Evolutionary conservation across 1,139 yeast genomes (phyloP).

Genomic region (Blastobotrys ciferrii): DNA sequence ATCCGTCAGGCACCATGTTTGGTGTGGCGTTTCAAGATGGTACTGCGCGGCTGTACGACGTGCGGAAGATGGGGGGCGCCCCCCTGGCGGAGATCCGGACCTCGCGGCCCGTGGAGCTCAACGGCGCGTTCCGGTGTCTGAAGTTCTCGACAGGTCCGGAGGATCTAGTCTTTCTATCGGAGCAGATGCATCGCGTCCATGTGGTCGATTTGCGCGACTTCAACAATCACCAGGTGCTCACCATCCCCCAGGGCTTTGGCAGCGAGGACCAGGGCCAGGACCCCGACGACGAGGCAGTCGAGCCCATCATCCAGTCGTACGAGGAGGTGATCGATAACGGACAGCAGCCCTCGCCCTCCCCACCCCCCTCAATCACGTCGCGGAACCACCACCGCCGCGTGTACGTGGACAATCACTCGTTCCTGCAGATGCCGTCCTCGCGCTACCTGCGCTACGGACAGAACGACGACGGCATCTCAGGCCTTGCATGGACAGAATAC

Average conservation of each 20-base stretch:
- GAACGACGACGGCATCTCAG: conserved; percentile 35
- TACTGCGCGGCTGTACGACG: conserved; percentile 68
- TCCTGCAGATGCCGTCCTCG: conserved; percentile 11
- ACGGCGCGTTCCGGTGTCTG: conserved; percentile 64
- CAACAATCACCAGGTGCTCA: conserved; percentile 71
- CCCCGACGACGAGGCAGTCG: conserved; percentile 6
- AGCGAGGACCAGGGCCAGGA: conserved; percentile 1
- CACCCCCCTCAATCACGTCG: conserved; percentile 6
- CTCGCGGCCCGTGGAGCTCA: conserved; percentile 33
- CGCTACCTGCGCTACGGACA: conserved; percentile 17
- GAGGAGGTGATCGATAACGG: conserved; percentile 21
- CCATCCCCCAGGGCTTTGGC: conserved; percentile 42
- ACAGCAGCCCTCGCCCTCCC: conserved; percentile 9
- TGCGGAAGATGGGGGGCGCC: conserved; percentile 50
- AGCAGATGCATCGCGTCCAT: conserved; percentile 85
- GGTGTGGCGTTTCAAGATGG: conserved; percentile 89
- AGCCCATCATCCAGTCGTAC: conserved; percentile 21
- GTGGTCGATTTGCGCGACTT: conserved; percentile 72
- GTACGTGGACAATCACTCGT: neutral
- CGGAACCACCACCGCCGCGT: neutral
- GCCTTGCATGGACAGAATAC: conserved; percentile 37
- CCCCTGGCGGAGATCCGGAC: conserved; percentile 41
- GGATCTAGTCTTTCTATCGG: conserved; percentile 73
- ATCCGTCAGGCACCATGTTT: conserved; percentile 67
- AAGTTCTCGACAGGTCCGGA: conserved; percentile 70